A percentile compares a stretch with the other conserved stretches of the same genome.
These are phyloP conservation scores for Beauveria australis DNA, from an alignment of 2,329 filamentous ascomycete genomes.

Conservation along the genomic window DNA sequence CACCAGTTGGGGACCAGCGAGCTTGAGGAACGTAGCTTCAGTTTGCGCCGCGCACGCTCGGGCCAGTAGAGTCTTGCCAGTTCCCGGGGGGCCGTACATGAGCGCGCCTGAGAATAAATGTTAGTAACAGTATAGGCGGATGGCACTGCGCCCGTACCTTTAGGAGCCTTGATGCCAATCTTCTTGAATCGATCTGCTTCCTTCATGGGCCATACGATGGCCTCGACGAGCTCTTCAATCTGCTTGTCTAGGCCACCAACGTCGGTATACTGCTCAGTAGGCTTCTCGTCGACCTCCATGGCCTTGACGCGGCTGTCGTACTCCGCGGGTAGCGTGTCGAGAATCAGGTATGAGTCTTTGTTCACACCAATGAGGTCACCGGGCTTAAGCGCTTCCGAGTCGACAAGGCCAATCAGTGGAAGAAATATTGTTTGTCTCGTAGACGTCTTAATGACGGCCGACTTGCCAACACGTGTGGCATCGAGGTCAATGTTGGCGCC, in stretches of 20 bases:
- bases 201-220: slow-evolving; percentile 99
- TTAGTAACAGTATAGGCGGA: slow-evolving; percentile 73
- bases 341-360: slow-evolving; percentile 95
- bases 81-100: slow-evolving; percentile 94
- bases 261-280: slow-evolving; percentile 97
- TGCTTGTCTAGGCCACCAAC: slow-evolving; percentile 97
- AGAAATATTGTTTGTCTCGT: slow-evolving; percentile 98
- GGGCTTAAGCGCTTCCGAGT: slow-evolving; percentile 89
- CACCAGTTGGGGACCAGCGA: slow-evolving; percentile 92
- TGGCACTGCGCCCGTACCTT: slow-evolving; percentile 57
- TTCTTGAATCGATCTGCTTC: slow-evolving; percentile 99
- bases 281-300: slow-evolving; percentile 99
- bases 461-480: slow-evolving; percentile 93
- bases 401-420: slow-evolving; percentile 91
- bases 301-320: slow-evolving; percentile 99
- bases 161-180: slow-evolving; percentile 98
- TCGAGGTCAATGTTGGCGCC: slow-evolving; percentile 98
- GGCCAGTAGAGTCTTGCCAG: slow-evolving; percentile 84
- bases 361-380: slow-evolving; percentile 97
- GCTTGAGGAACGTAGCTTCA: slow-evolving; percentile 96
- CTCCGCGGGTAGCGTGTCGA: slow-evolving; percentile 93
- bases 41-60: slow-evolving; percentile 96
- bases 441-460: slow-evolving; percentile 98
- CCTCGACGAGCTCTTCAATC: slow-evolving; percentile 97
- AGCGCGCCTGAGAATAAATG: slow-evolving; percentile 59